Evolutionary conservation across 1,284 basidiomycete species (phyloP).

Genomic region (Microbotryum lychnidis-dioicae): DNA sequence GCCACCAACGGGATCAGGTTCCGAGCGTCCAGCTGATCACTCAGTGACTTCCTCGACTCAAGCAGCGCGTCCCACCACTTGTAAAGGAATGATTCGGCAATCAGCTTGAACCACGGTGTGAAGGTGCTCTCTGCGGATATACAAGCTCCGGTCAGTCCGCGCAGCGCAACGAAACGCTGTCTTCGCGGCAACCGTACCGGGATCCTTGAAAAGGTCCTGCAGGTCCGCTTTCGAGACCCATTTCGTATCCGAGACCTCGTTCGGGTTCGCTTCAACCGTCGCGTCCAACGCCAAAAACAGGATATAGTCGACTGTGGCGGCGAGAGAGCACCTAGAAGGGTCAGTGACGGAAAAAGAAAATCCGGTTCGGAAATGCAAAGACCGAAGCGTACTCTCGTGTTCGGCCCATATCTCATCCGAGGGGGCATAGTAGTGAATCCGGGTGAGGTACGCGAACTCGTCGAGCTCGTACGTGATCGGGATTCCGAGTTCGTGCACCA

Average conservation of each 20-base stretch:
- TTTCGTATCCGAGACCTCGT: conserved; percentile 85
- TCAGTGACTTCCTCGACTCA: conserved; percentile 32
- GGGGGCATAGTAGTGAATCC: conserved; percentile 96
- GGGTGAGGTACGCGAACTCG: conserved; percentile 86
- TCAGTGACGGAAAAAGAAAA: not conserved
- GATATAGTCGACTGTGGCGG: conserved; percentile 88
- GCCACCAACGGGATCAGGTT: conserved; percentile 19
- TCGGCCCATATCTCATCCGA: conserved; percentile 93
- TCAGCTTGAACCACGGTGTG: conserved; percentile 99
- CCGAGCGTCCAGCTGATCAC: conserved; percentile 19
- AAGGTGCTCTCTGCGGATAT: conserved; percentile 62
- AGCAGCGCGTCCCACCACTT: conserved; percentile 96
- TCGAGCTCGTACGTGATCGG: conserved; percentile 68
- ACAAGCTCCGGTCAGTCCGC: not conserved
- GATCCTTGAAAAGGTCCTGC: conserved; percentile 77
- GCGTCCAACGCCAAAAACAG: conserved; percentile 88
- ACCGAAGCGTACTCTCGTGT: conserved; percentile 73
- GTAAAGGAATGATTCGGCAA: conserved; percentile 91
- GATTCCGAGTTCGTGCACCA: conserved; percentile 95
- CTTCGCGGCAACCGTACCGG: conserved; percentile 47
- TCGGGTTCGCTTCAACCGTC: conserved; percentile 69
- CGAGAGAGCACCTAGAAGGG: conserved; percentile 16
- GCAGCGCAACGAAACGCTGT: conserved; percentile 1
- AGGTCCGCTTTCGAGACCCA: conserved; percentile 89
- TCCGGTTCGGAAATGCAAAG: not conserved